Evolutionary conservation across 31 red algal species (phyloP), one percentile per base, ranked within the genome.

Genomic region (Odonthalia washingtoniensis): DNA sequence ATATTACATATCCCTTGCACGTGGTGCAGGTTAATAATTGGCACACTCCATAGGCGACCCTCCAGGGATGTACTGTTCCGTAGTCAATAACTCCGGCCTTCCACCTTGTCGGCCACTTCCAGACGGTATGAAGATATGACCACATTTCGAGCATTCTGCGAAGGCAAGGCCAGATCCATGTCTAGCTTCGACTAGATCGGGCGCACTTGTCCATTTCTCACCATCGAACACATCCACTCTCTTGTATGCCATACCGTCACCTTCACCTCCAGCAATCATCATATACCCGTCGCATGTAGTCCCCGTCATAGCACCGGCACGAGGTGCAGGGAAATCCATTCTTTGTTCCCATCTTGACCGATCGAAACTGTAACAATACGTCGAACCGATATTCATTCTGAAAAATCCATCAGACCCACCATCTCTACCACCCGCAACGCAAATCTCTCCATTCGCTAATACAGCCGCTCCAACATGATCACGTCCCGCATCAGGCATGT

Each of bases 191-290:
- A 62, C 28, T 61, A 93, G 45, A 57, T 75, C 52, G n/a, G 77
- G 53, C 24, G 46, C 72, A 1, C 72, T 69, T 28, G 43, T 52
- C 91, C 91, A 93, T 26, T 4, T 53, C 3, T n/a, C 66, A 0
- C 91, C 91, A 49, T 93, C 79, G 62, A 88, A 93, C 16, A 93
- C 12, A 41, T 93, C 79, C 16, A 93, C 83, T 35, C 65, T 60
- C 3, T 39, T 73, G 64, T 84, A 93, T 21, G 91, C 91, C 32
- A 64, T 40, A 1, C 77, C 78, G 63, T 28, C 40, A 3, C 91
- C 91, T 74, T 93, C 91, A 38, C 91, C 91, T 5, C 91, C 91
- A 31, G 84, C 91, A 52, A 93, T 79, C 81, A 88, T 88, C 40
- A 93, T 31, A 28, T 40, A 49, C 1, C 84, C 78, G 53, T 87